Evolutionary conservation across 768 basidiomycete species (phyloP), one percentile per base, ranked within the genome.

Genomic region (Amanita brunnescens): DNA sequence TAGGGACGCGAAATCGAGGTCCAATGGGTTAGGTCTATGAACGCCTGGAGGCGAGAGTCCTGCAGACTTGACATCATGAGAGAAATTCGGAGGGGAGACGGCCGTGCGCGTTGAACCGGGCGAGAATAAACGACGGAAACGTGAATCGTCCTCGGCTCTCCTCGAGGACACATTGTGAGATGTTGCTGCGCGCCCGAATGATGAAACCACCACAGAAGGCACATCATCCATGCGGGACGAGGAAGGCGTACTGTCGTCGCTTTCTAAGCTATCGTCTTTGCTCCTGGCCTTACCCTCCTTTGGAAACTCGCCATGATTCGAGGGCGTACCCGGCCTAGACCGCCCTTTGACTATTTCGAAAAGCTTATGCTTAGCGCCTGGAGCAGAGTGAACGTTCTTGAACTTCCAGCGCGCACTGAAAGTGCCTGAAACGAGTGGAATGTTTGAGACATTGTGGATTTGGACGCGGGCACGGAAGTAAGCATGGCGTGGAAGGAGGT

Each of bases 401-500:
- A 88, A 78, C 64, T 79, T 83, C 85, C 87, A 88, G 18, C 74
- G 70, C 5, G 83, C 76, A 16, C 72, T 79, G 60, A 88, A 87
- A 59, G 85, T 76, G 55, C 87, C 87, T 37, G 70, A 68, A 30
- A 87, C 78, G 52, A 87, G 77, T 0, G 87, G 87, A 0, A 90
- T 81, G 56, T 79, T 83, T 16, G 77, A 72, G 18, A 90, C 74
- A 57, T 87, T 78, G 65, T 87, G 83, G 34, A 88, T 71, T 16
- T 70, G 68, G 37, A 89, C 60, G 9, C 71, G 70, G 24, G 80
- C 77, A 49, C 78, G 75, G 66, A 90, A 88, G 46, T 77, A 73
- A 2, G 85, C 78, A 59, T 87, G 83, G 34, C 75, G 71, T 9
- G 83, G 81, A 6, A 85, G 68, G 47, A 85, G 71, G 26, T 82